A percentile compares a stretch with the other conserved stretches of the same genome.
Conservation (phyloP, 2,329 filamentous ascomycete species). For the Teratosphaeria nubilosa region DNA sequence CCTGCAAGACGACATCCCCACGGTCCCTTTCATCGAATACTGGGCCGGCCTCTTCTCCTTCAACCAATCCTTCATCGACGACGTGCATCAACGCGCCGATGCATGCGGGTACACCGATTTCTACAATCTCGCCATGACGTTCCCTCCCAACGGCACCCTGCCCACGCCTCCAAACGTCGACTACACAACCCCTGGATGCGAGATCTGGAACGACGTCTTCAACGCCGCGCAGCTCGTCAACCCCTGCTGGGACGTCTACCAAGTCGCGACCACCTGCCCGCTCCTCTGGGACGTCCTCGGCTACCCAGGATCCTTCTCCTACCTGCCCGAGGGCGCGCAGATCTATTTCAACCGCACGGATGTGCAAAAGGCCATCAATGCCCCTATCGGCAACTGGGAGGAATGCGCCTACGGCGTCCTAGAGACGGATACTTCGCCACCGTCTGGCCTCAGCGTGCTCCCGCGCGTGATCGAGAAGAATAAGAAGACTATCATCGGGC, state of each 20-base stretch:
- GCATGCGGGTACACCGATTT: slow-evolving; percentile 55
- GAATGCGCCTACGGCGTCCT: slow-evolving; percentile 45
- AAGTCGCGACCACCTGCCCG: slow-evolving; percentile 60
- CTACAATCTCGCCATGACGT: slow-evolving; percentile 52
- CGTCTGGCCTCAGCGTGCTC: slow-evolving; percentile 48
- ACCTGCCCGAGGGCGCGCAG: slow-evolving; percentile 50
- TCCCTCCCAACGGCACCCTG: slow-evolving; percentile 55
- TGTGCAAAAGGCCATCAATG: slow-evolving; percentile 30
- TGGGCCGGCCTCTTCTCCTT: slow-evolving; percentile 52
- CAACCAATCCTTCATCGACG: slow-evolving; percentile 47
- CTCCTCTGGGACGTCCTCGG: slow-evolving; percentile 58
- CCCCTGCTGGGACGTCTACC: slow-evolving; percentile 70
- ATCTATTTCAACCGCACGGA: slow-evolving; percentile 36
- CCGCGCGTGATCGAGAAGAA: slow-evolving; percentile 64
- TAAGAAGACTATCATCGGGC: slow-evolving; percentile 62
- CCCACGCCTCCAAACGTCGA: slow-evolving; percentile 42
- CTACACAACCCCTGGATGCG: slow-evolving; percentile 41
- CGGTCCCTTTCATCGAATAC: slow-evolving; percentile 50
- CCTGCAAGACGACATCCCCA: slow-evolving; percentile 42
- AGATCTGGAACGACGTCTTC: slow-evolving; percentile 38
- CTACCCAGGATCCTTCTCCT: slow-evolving; percentile 55
- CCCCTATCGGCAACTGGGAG: slow-evolving; percentile 54
- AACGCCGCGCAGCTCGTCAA: slow-evolving; percentile 49
- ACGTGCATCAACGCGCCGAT: slow-evolving; percentile 41
- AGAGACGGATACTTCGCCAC: slow-evolving; percentile 43